Percentiles rank a stretch among this genome's conserved stretches.
Evolutionary conservation across 306 rosid species (phyloP).

Genomic region (Castanospermum australe): DNA sequence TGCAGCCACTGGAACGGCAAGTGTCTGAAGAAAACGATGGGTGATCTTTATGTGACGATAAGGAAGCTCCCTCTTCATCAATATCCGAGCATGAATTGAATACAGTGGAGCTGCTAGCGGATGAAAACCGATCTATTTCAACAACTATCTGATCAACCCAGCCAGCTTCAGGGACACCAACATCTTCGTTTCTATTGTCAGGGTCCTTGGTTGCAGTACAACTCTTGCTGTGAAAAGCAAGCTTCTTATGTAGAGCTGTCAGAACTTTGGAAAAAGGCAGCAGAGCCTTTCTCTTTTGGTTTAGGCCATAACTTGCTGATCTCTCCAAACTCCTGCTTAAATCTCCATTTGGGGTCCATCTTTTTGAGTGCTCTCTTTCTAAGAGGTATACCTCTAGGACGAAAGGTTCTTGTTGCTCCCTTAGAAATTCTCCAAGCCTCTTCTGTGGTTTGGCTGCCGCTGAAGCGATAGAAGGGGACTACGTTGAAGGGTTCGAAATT

Average conservation of each 20-base stretch:
- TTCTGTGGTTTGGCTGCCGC: conserved; percentile 43
- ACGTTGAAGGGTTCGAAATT: conserved; percentile 19
- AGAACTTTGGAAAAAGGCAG: conserved; percentile 39
- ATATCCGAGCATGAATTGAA: conserved; percentile 45
- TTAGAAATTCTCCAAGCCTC: conserved; percentile 60
- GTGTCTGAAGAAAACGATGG: conserved; percentile 33
- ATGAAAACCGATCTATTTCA: conserved; percentile 38
- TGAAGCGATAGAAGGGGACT: conserved; percentile 53
- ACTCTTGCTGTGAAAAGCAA: conserved; percentile 31
- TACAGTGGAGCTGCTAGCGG: conserved; percentile 44
- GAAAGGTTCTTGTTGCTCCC: conserved; percentile 79
- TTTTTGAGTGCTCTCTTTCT: conserved; percentile 52
- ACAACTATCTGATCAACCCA: conserved; percentile 22
- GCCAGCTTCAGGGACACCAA: not conserved
- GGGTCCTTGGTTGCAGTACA: conserved; percentile 6
- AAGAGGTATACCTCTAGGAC: conserved; percentile 56
- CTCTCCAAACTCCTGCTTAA: conserved; percentile 29
- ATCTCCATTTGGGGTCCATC: conserved; percentile 32
- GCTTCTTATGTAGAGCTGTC: conserved; percentile 45
- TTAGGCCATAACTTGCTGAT: conserved; percentile 26
- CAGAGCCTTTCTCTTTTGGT: conserved; percentile 27
- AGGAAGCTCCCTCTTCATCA: conserved; percentile 36
- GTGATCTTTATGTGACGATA: conserved; percentile 15
- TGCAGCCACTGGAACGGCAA: conserved; percentile 18
- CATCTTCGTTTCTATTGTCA: conserved; percentile 25